Percentiles rank a stretch among this genome's conserved stretches.
Conservation (phyloP, 768 basidiomycete genomes). For the Tylopilus subfusipes region DNA sequence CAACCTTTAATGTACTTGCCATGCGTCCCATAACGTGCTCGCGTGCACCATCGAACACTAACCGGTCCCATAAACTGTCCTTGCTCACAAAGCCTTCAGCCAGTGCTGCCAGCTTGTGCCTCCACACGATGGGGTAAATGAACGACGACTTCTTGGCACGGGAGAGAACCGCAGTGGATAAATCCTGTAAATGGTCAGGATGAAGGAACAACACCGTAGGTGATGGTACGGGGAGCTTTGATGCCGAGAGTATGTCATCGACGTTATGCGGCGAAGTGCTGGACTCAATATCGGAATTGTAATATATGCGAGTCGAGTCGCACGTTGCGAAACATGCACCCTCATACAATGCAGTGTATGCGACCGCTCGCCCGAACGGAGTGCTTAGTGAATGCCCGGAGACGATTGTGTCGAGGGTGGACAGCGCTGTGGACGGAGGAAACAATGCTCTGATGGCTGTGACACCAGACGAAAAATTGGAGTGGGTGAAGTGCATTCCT, state of each 20-base stretch:
- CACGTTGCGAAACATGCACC: conserved; percentile 70
- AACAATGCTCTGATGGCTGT: conserved; percentile 72
- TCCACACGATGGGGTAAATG: conserved; percentile 62
- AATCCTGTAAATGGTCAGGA: conserved; percentile 55
- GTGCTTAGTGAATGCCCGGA: conserved; percentile 72
- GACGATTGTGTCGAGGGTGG: conserved; percentile 71
- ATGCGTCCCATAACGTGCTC: conserved; percentile 55
- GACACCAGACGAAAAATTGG: conserved; percentile 88
- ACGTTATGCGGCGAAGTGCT: conserved; percentile 31
- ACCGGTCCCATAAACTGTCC: conserved; percentile 81
- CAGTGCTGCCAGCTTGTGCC: conserved; percentile 72
- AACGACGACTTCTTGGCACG: conserved; percentile 52
- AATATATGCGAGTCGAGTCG: conserved; percentile 52
- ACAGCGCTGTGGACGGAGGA: conserved; percentile 65
- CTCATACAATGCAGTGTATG: conserved; percentile 75
- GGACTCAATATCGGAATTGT: conserved; percentile 21
- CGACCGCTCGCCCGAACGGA: conserved; percentile 75
- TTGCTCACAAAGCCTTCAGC: conserved; percentile 72
- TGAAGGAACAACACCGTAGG: conserved; percentile 79
- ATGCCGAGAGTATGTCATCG: conserved; percentile 46
- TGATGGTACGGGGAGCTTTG: conserved; percentile 57
- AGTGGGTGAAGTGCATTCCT: conserved; percentile 70
- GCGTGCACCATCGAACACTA: conserved; percentile 70
- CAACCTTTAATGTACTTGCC: conserved; percentile 59
- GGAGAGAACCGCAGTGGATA: conserved; percentile 52